Evolutionary conservation across 306 rosid genomes (phyloP), one percentile per base, ranked within the genome.

Genomic region (Corylus heterophylla): DNA sequence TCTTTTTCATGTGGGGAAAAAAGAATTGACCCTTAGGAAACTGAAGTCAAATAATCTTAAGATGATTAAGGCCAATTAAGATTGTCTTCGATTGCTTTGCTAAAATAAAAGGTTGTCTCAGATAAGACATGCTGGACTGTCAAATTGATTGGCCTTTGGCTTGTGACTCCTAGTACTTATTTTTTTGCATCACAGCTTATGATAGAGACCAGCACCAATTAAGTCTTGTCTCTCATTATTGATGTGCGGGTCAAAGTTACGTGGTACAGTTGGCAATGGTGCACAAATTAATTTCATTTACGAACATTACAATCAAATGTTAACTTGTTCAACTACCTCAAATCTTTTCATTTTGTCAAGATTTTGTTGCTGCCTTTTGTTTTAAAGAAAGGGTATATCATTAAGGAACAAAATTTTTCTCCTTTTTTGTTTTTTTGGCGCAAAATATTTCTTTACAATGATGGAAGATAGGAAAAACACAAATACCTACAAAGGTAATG

Each of bases 11-110:
- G 67, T 70, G 76, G 74, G 31, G 85, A 73, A 71, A 71, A 39
- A 37, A 78, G 74, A 44, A 80, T 58, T 69, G 59, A 54, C 74
- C 63, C 73, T 45, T 9, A 7, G 76, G 49, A n/a, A 83, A 76
- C 75, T 75, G 79, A 78, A 80, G 85, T 86, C 78, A 74, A 50
- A 74, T 81, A 76, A 80, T 77, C 74, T 77, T 59, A 88, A 81
- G 80, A 86, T 81, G 25, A 22, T 84, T 81, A 80, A 75, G 25
- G 77, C 85, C 83, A 71, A 78, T 77, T 83, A 74, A 80, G 54
- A 69, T 50, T 85, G 52, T 27, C 81, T 79, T 79, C 58, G 70
- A 79, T 79, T n/a, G 51, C n/a, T 67, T 51, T 42, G 72, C 27
- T 1, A 67, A n/a, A 67, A 67, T 4, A 67, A 42, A 74, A 80